Percentiles rank a stretch among this genome's conserved stretches.
Conservation (phyloP, 2,329 filamentous ascomycete genomes). For the Dactylellina sp. region DNA sequence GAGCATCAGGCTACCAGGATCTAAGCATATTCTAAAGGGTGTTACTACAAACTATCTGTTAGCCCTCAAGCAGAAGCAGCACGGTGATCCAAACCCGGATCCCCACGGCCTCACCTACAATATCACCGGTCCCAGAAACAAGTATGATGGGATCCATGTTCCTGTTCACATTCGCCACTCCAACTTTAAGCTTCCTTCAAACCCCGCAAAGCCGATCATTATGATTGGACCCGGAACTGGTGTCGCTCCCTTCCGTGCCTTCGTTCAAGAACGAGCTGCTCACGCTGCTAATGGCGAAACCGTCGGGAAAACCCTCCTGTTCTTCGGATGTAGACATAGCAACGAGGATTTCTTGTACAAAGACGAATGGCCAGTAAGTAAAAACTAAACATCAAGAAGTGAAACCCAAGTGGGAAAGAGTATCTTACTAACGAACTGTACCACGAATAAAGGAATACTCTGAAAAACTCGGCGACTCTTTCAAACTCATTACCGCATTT, state of each 20-base stretch:
- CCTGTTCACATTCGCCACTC: conserved; percentile 97
- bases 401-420: conserved; percentile 2
- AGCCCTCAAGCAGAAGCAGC: conserved; percentile 95
- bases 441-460: conserved; percentile 76
- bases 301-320: conserved; percentile 88
- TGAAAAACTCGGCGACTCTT: conserved; percentile 83
- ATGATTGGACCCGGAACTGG: conserved; percentile 97
- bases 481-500: conserved; percentile 92
- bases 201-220: conserved; percentile 92
- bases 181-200: conserved; percentile 98
- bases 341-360: conserved; percentile 94
- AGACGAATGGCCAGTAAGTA: conserved; percentile 88
- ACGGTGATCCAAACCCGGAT: conserved; percentile 83
- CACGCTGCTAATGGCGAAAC: conserved; percentile 81
- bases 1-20: conserved; percentile 79
- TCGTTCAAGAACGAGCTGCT: conserved; percentile 91
- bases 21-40: conserved; percentile 84
- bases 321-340: conserved; percentile 91
- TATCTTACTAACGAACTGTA: neutral
- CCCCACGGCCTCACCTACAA: conserved; percentile 87
- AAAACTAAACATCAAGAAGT: neutral
- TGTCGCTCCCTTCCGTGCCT: conserved; percentile 94
- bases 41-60: conserved; percentile 97
- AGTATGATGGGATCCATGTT: conserved; percentile 94
- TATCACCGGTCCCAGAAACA: conserved; percentile 89